A percentile compares a stretch with the other conserved stretches of the same genome.
Evolutionary conservation across 441 rosid genomes (phyloP).

Genomic region (Gossypium armourianum): DNA sequence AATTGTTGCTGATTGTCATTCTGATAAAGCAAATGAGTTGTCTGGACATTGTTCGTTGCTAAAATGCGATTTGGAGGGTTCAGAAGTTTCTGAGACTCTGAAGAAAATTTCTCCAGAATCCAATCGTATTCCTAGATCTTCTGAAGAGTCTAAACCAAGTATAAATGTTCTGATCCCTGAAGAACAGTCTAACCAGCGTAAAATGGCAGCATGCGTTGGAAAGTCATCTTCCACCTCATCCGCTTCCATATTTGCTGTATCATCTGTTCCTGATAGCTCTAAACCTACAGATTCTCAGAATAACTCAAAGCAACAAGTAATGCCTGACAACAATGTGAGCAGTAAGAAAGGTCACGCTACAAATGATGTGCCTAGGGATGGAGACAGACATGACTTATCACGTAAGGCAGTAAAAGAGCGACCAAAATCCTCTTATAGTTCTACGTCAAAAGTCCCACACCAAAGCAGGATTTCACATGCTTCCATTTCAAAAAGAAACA

Average conservation of each 20-base stretch:
- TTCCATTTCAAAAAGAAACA: slow-evolving; percentile 33
- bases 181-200: slow-evolving; percentile 29
- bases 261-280: slow-evolving; percentile 31
- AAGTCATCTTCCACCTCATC: slow-evolving; percentile 34
- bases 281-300: slow-evolving; percentile 35
- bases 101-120: slow-evolving; percentile 30
- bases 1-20: slow-evolving; percentile 26
- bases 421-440: slow-evolving; percentile 27
- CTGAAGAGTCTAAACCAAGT: slow-evolving; percentile 32
- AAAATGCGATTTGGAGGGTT: slow-evolving; percentile 29
- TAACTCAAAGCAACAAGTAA: slow-evolving; percentile 27
- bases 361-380: slow-evolving; percentile 31
- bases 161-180: slow-evolving; percentile 24
- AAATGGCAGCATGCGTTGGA: slow-evolving; percentile 33
- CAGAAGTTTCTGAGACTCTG: slow-evolving; percentile 24
- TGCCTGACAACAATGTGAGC: slow-evolving; percentile 26
- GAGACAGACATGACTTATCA: slow-evolving; percentile 29
- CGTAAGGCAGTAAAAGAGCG: slow-evolving; percentile 37
- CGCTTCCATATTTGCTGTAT: slow-evolving; percentile 23
- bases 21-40: slow-evolving; percentile 27
- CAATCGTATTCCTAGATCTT: slow-evolving; percentile 26
- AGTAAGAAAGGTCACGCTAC: slow-evolving; percentile 36
- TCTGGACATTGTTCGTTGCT: slow-evolving; percentile 18
- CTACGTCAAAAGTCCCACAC: slow-evolving; percentile 30
- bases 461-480: slow-evolving; percentile 41